phyloP scores from a whole-genome alignment of 2,329 filamentous ascomycete species.

The Myrmaecium sp. region DNA sequence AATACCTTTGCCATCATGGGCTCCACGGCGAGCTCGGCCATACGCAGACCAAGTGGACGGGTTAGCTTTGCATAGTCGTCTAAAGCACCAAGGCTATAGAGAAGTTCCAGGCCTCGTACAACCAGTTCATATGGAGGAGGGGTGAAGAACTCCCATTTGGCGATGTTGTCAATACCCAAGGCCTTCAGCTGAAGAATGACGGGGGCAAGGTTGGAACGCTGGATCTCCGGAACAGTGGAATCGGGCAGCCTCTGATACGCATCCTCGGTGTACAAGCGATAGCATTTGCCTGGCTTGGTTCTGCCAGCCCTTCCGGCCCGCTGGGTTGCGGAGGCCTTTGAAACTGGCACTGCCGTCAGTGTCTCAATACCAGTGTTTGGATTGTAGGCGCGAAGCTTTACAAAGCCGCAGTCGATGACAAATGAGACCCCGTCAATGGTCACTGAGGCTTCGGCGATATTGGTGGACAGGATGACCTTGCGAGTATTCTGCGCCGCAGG shows the following conservation, averaged over 20 bases:
- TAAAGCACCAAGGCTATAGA: constrained; percentile 73
- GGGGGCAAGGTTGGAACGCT: constrained; percentile 77
- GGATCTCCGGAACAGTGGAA: constrained; percentile 73
- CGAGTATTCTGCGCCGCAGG: constrained; percentile 62
- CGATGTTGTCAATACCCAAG: constrained; percentile 84
- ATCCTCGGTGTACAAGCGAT: constrained; percentile 73
- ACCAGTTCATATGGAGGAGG: constrained; percentile 73
- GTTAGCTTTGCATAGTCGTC: constrained; percentile 86
- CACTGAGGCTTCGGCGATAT: constrained; percentile 90
- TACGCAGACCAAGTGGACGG: constrained; percentile 66
- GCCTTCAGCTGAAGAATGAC: constrained; percentile 86
- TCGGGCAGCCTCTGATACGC: constrained; percentile 49
- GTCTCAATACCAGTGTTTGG: constrained; percentile 75
- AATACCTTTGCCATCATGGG: constrained; percentile 92
- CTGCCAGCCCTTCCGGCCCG: constrained; percentile 79
- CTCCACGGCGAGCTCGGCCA: constrained; percentile 86
- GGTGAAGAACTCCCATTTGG: constrained; percentile 77
- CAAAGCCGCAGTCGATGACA: constrained; percentile 80
- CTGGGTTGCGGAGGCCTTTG: constrained; percentile 84
- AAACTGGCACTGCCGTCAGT: constrained; percentile 64
- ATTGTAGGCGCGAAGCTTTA: constrained; percentile 77
- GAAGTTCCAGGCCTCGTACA: constrained; percentile 68
- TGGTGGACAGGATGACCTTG: constrained; percentile 86
- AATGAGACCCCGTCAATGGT: constrained; percentile 87
- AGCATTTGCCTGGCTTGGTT: constrained; percentile 84